Evolutionary conservation across 805 yeast genomes (phyloP).

Genomic region (Lipomyces kockii): DNA sequence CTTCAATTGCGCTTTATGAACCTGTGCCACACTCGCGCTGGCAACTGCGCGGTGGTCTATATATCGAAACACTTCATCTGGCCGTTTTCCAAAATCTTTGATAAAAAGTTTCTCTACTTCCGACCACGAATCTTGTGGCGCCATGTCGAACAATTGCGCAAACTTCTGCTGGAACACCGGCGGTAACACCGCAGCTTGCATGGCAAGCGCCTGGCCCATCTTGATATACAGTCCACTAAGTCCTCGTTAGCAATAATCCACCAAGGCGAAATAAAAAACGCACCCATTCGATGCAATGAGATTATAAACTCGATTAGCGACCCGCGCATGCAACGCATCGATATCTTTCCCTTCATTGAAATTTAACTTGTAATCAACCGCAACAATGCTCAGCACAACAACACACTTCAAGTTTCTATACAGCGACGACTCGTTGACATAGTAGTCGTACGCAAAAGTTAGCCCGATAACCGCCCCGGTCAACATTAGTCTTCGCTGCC

Average conservation of each 20-base stretch:
- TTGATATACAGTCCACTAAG: slow-evolving; percentile 67
- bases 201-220: slow-evolving; percentile 78
- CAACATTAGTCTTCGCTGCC: slow-evolving; percentile 8
- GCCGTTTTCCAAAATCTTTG: slow-evolving; percentile 50
- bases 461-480: slow-evolving; percentile 29
- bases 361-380: slow-evolving; percentile 63
- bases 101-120: slow-evolving; percentile 42
- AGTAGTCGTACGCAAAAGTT: slow-evolving; percentile 47
- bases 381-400: slow-evolving; percentile 55
- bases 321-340: slow-evolving; percentile 62
- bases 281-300: slow-evolving; percentile 51
- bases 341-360: slow-evolving; percentile 54
- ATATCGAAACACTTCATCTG: slow-evolving; percentile 51
- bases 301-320: slow-evolving; percentile 56
- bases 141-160: slow-evolving; percentile 64
- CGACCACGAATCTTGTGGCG: slow-evolving; percentile 61
- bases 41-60: slow-evolving; percentile 68
- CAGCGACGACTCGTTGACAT: slow-evolving; percentile 55
- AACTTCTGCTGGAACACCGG: slow-evolving; percentile 63
- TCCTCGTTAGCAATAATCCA: neutral
- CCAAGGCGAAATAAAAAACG: neutral
- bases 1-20: slow-evolving; percentile 58
- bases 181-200: slow-evolving; percentile 73
- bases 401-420: slow-evolving; percentile 60
- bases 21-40: slow-evolving; percentile 77